Evolutionary conservation across 495 filamentous ascomycete species (phyloP).

Genomic region (Trichoderma asperelloides): DNA sequence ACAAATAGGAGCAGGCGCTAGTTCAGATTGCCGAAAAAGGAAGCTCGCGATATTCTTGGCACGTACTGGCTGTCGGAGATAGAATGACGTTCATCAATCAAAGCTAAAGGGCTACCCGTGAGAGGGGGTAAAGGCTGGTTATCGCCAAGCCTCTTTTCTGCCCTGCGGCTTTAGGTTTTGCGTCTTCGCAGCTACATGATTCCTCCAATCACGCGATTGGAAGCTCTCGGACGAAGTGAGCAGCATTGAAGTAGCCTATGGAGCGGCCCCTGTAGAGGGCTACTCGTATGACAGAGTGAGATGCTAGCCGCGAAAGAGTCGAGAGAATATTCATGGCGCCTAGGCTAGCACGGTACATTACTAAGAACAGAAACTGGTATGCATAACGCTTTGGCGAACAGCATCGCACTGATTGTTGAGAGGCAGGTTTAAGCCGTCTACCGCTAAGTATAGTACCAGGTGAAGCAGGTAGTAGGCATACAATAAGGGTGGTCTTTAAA

Average conservation of each 20-base stretch:
- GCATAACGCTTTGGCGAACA: no score
- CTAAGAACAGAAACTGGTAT: no score
- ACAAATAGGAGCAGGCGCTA: not conserved
- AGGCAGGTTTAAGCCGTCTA: no score
- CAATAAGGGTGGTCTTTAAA: no score
- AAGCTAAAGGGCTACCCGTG: not conserved
- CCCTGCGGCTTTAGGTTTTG: no score
- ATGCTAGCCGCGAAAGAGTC: no score
- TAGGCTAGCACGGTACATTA: no score
- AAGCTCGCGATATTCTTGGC: not conserved
- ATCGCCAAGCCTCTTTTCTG: not conserved
- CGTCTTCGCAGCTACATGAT: not conserved
- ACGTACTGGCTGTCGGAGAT: not conserved
- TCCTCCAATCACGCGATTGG: not conserved
- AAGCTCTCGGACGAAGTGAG: not conserved
- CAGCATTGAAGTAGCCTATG: not conserved
- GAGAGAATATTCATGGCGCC: no score
- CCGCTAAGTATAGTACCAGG: no score
- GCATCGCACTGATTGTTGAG: no score
- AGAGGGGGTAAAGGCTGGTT: not conserved
- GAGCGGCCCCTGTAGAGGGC: not conserved
- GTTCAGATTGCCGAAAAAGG: not conserved
- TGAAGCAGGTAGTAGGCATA: no score
- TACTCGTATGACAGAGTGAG: no score
- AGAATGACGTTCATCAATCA: not conserved